phyloP scores from a whole-genome alignment of 2,329 filamentous ascomycete species.

The Tolypocladium ovalisporum region DNA sequence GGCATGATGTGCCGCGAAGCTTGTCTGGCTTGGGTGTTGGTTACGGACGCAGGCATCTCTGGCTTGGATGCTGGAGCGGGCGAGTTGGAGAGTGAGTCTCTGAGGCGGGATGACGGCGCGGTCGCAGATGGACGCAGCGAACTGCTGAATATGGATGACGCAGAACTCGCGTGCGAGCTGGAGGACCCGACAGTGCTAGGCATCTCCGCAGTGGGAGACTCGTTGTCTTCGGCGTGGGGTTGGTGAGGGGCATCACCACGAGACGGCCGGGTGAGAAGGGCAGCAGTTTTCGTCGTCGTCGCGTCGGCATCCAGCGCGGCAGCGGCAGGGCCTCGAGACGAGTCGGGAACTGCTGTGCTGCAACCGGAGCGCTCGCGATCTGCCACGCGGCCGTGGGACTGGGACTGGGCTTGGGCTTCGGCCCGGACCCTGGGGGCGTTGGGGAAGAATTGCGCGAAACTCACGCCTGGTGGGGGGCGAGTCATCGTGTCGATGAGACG shows the following conservation, averaged over 20 bases:
- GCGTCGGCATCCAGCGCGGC: conserved; percentile 13
- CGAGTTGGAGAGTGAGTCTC: conserved; percentile 40
- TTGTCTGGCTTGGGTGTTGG: conserved; percentile 25
- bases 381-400: conserved; percentile 20
- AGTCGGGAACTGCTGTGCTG: conserved; percentile 10
- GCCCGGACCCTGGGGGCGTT: conserved; percentile 57
- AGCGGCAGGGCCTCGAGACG: conserved; percentile 11
- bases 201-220: conserved; percentile 51
- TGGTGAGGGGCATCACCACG: conserved; percentile 15
- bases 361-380: conserved; percentile 19
- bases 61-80: conserved; percentile 39
- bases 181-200: conserved; percentile 62
- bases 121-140: conserved; percentile 29
- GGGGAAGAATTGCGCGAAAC: conserved; percentile 81
- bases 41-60: conserved; percentile 41
- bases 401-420: conserved; percentile 14
- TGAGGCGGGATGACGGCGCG: conserved; percentile 29
- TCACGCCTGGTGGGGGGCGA: conserved; percentile 62
- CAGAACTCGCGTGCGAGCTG: conserved; percentile 59
- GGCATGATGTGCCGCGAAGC: conserved; percentile 15
- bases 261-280: conserved; percentile 8
- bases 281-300: conserved; percentile 4
- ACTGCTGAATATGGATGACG: conserved; percentile 59
- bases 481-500: conserved; percentile 53
- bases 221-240: conserved; percentile 48